phyloP scores from a whole-genome alignment of 805 yeast genomes.

The Pichia ethanolica region DNA sequence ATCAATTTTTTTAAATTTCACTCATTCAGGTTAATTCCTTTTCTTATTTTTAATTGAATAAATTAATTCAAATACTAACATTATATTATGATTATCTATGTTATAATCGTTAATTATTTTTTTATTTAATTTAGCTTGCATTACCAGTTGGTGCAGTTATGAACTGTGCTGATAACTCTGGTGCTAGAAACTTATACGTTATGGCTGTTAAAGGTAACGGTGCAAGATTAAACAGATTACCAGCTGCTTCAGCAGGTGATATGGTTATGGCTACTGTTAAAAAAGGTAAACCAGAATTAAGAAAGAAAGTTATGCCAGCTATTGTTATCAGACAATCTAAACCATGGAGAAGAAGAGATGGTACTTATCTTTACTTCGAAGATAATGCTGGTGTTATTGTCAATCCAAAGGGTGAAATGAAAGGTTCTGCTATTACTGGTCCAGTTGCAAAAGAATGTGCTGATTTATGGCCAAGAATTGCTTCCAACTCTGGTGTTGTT shows the following conservation, averaged over 20 bases:
- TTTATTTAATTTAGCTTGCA: constrained; percentile 67
- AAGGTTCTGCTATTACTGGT: constrained; percentile 99
- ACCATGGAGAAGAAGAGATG: constrained; percentile 99
- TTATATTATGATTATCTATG: neutral
- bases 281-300: constrained; percentile 99
- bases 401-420: constrained; percentile 99
- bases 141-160: constrained; percentile 99
- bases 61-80: constrained; percentile 15
- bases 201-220: constrained; percentile 98
- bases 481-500: constrained; percentile 99
- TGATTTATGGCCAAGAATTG: constrained; percentile 99
- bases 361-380: constrained; percentile 98
- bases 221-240: constrained; percentile 99
- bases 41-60: too few relatives aligned
- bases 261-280: constrained; percentile 99
- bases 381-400: constrained; percentile 99
- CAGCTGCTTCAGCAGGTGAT: constrained; percentile 99
- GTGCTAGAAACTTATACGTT: constrained; percentile 99
- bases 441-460: constrained; percentile 99
- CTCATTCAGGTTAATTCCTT: too few relatives aligned
- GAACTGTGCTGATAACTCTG: constrained; percentile 99
- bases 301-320: constrained; percentile 99
- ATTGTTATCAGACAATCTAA: constrained; percentile 98
- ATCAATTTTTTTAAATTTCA: too few relatives aligned
- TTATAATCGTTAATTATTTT: neutral